Evolutionary conservation across 257 asterid species (phyloP), one percentile per base, ranked within the genome.

Genomic region (Plantago elongata): DNA sequence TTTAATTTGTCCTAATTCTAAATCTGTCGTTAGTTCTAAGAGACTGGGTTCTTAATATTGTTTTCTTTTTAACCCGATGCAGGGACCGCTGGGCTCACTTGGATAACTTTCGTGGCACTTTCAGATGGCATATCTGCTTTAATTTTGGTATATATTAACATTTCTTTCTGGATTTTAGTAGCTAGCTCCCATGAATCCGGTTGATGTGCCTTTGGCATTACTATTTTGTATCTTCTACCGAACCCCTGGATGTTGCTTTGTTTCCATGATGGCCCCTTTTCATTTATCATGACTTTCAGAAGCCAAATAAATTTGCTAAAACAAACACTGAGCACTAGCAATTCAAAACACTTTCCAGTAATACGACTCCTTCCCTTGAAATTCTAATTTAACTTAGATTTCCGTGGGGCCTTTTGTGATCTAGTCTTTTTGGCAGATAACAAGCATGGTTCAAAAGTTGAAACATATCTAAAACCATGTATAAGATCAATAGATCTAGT

Each of bases 51-150:
- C 62, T 54, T 64, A 54, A 52, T 54, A 40, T 37, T 15, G 9
- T 54, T 54, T 12, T 22, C 54, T 69, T 40, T 70, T 74, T 73
- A 40, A 61, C 61, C 49, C 71, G 79, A 49, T 69, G 62, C 60
- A 92, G 99, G 82, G 74, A 73, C 54, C 77, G 56, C 50, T 80
- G 86, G 85, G 91, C 88, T 60, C 86, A 72, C 70, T 72, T 92
- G 87, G 99, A 92, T 74, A 74, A 81, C 43, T 80, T 75, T 47
- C 94, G 97, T 7, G 99, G 99, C 29, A 81, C 95, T 65, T 89
- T 92, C 79, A 85, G 99, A 81, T 92, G 99, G 97, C 97, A 92
- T 54, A 87, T 89, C 77, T 89, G 97, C 86, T 92, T 92, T 72
- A 92, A 92, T 68, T 92, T 92, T 74, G 99, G 99, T 92, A 88